These are phyloP conservation scores for Tricharina praecox DNA, from an alignment of 495 filamentous ascomycete species.

Conservation along the genomic window DNA sequence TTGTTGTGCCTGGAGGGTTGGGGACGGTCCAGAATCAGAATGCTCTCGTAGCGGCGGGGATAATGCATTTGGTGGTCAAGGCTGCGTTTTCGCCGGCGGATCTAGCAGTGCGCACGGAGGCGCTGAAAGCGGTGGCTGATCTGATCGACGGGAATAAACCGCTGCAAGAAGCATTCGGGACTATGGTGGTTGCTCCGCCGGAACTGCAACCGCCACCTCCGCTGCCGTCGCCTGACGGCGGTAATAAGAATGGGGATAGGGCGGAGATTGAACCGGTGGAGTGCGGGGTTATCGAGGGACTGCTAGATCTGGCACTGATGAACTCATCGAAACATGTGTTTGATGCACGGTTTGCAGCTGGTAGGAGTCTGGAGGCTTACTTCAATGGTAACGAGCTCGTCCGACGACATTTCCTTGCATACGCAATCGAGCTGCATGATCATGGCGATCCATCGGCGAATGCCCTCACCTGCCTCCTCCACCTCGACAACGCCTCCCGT, in stretches of 20 bases:
- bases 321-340: constrained; percentile 48
- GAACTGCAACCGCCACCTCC: constrained; percentile 37
- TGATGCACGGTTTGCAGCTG: constrained; percentile 67
- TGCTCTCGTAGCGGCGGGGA: constrained; percentile 64
- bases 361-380: constrained; percentile 83
- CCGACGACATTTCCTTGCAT: constrained; percentile 62
- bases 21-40: constrained; percentile 71
- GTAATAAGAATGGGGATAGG: neutral
- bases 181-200: constrained; percentile 43
- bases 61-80: constrained; percentile 66
- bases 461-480: constrained; percentile 62
- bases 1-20: constrained; percentile 60
- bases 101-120: constrained; percentile 60
- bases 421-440: constrained; percentile 75
- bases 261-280: constrained; percentile 38
- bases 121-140: constrained; percentile 55
- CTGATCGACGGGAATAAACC: constrained; percentile 64
- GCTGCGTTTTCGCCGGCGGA: constrained; percentile 65
- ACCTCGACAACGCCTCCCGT: constrained; percentile 35
- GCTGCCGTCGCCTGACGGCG: constrained; percentile 11
- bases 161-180: constrained; percentile 77
- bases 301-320: constrained; percentile 73
- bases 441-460: constrained; percentile 75
- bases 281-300: constrained; percentile 80
- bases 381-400: constrained; percentile 42